Evolutionary conservation across 2,329 filamentous ascomycete genomes (phyloP), one percentile per base, ranked within the genome.

Genomic region (Penicillium hesseltinei): DNA sequence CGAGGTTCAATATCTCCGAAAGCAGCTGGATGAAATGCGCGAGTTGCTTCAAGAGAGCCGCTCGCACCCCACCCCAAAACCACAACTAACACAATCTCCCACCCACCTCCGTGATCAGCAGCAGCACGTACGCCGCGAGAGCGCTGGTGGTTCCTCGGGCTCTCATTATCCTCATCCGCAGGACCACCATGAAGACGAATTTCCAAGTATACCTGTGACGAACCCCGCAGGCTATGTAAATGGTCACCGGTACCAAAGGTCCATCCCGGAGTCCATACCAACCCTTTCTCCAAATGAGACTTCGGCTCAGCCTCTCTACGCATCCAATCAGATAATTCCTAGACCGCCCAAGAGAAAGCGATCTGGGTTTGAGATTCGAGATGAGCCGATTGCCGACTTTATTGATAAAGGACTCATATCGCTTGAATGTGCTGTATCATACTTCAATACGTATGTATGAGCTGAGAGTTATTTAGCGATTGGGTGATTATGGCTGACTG

Each of bases 321-420:
- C 39, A 2, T 38, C 47, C 2, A 43, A 40, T 19, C 27, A 10
- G 15, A 51, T 61, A 27, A 25, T 36, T 44, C 23, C 15, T 13
- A 60, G 61, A 27, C 58, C 57, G 2, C 35, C 53, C 2, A 74
- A 72, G 39, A 63, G 66, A 9, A 71, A 65, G 48, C 64, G 69
- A 4, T 71, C 71, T 25, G 69, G 68, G 0, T 74, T 74, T 57
- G 71, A 74, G 49, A 61, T 75, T 25, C 66, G 68, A 21, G 62
- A 70, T 17, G 68, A 70, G n/a, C 63, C 69, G 2, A 66, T 75
- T 5, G 62, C 64, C 7, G 72, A 75, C 57, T 75, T 76, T 36
- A 69, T 74, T 47, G 65, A 61, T 7, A 69, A 69, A 52, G 73
- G 73, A 0, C 56, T 75, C 4, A 71, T 76, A 21, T 71, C 69